Evolutionary conservation across 768 basidiomycete species (phyloP).

Genomic region (Leccinum barrowsii): DNA sequence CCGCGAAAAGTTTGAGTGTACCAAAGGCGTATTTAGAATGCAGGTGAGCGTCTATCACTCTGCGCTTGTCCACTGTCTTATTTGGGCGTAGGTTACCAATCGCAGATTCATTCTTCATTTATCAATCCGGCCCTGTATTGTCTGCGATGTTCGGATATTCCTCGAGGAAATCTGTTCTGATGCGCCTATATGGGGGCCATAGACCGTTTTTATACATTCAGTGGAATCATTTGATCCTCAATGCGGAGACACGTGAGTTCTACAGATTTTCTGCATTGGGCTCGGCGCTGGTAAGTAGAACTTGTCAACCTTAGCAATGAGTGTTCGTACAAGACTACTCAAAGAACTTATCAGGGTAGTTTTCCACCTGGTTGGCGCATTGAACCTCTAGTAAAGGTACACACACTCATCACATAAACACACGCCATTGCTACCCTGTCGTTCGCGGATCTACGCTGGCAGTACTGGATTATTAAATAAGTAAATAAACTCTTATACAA

Average conservation of each 20-base stretch:
- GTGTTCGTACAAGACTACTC: neutral
- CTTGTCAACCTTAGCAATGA: neutral
- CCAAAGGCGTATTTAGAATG: slow-evolving; percentile 92
- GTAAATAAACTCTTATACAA: too few species aligned
- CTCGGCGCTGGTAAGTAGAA: neutral
- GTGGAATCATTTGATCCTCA: neutral
- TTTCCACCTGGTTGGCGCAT: neutral
- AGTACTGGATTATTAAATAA: too few species aligned
- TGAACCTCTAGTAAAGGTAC: too few species aligned
- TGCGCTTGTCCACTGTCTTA: neutral
- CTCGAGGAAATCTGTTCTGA: too few species aligned
- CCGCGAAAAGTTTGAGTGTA: slow-evolving; percentile 55
- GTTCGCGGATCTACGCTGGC: neutral
- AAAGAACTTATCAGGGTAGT: neutral
- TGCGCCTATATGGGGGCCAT: too few species aligned
- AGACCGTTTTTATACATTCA: too few species aligned
- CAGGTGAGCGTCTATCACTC: slow-evolving; percentile 40
- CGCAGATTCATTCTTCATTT: slow-evolving; percentile 89
- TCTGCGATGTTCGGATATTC: too few species aligned
- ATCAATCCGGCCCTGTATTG: slow-evolving; percentile 41
- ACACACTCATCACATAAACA: neutral
- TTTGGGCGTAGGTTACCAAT: slow-evolving; percentile 45
- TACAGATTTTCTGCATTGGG: neutral
- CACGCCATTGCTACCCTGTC: neutral
- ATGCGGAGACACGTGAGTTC: neutral